phyloP scores from a whole-genome alignment of 2,329 filamentous ascomycete genomes.

The Sclerotinia sclerotiorum region DNA sequence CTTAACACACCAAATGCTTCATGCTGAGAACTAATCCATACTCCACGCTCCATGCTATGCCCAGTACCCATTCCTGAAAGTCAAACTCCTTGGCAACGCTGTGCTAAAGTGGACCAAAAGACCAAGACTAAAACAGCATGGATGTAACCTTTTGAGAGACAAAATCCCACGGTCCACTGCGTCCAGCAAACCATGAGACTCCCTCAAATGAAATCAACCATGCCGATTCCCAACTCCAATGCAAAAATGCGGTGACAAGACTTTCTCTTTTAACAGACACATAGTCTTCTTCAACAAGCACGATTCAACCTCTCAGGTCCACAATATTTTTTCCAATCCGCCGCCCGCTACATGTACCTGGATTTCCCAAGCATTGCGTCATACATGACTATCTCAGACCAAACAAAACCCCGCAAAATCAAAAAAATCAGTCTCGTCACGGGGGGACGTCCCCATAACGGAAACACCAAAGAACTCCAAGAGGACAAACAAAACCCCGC shows the following conservation, averaged over 20 bases:
- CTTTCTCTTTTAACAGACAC: background rate
- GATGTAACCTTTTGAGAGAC: background rate
- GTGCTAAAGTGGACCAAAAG: background rate
- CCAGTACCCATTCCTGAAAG: background rate
- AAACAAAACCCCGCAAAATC: background rate
- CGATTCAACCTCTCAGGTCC: background rate
- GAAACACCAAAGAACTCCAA: background rate
- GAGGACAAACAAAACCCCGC: too few relatives aligned
- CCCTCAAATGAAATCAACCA: background rate
- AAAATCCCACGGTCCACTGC: background rate
- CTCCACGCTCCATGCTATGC: background rate
- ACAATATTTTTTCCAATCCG: background rate
- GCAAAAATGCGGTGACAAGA: background rate
- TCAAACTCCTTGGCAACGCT: background rate
- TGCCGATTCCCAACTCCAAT: background rate
- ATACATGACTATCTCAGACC: background rate
- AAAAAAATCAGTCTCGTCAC: background rate
- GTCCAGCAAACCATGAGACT: background rate
- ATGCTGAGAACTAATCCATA: background rate
- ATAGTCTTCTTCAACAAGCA: background rate
- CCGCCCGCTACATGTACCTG: background rate
- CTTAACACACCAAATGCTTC: background rate
- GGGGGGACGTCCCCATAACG: conserved; percentile 1
- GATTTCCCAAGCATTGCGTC: background rate
- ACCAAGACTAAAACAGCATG: background rate